phyloP scores from a whole-genome alignment of 2,329 filamentous ascomycete species.

The Alternaria alternata region DNA sequence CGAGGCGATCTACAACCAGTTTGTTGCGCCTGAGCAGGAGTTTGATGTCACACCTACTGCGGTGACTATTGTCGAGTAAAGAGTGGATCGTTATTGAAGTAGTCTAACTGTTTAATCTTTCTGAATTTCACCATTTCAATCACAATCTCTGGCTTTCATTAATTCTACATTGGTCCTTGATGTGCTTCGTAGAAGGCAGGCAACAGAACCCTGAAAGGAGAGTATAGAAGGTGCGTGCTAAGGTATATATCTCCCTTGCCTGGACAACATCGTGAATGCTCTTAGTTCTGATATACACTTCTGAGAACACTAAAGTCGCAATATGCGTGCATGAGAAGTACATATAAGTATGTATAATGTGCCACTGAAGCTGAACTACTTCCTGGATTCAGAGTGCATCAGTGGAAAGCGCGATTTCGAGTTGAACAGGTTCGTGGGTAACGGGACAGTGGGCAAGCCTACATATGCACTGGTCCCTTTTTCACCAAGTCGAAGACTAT shows the following conservation, averaged over 20 bases:
- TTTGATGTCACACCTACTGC: background rate
- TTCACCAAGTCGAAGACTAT: background rate
- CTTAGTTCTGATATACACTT: background rate
- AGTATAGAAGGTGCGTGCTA: background rate
- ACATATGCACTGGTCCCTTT: background rate
- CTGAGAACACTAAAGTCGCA: background rate
- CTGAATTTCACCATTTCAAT: background rate
- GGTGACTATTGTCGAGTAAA: background rate
- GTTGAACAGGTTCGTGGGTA: background rate
- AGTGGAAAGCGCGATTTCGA: fast-evolving
- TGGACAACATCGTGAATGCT: background rate
- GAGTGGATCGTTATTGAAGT: background rate
- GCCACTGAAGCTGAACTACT: background rate
- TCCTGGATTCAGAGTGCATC: background rate
- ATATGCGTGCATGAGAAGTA: background rate
- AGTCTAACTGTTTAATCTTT: background rate
- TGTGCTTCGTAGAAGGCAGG: background rate
- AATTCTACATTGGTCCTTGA: background rate
- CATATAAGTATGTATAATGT: background rate
- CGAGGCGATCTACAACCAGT: background rate
- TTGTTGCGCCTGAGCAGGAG: conserved; percentile 25
- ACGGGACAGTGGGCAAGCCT: background rate
- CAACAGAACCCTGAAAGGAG: background rate
- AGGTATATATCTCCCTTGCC: background rate
- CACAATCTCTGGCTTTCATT: fast-evolving